phyloP scores from a whole-genome alignment of 306 rosid genomes.

The Cercis canadensis region DNA sequence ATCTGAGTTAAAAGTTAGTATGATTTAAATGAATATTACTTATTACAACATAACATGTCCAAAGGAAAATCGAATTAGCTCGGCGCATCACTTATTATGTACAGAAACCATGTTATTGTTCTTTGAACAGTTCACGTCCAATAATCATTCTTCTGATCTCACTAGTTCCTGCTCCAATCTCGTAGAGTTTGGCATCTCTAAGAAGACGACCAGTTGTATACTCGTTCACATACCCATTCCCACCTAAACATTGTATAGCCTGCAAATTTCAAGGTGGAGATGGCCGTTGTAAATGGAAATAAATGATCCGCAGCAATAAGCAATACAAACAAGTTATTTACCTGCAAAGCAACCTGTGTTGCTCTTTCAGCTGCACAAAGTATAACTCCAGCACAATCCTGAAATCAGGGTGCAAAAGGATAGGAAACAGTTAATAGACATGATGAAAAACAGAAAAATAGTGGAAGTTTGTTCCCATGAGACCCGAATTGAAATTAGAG shows the following conservation, averaged over 20 bases:
- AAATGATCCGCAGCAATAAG: conserved; percentile 32
- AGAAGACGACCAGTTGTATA: conserved; percentile 86
- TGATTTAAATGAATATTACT: conserved; percentile 26
- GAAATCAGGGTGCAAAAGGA: conserved; percentile 29
- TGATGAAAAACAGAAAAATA: background rate
- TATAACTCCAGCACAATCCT: conserved; percentile 99
- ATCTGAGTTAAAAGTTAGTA: too few species aligned
- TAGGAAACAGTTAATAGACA: background rate
- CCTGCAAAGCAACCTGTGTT: conserved; percentile 95
- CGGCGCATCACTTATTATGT: too few species aligned
- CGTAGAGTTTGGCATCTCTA: conserved; percentile 85
- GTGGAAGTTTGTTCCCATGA: conserved; percentile 11
- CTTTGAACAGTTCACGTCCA: conserved; percentile 88
- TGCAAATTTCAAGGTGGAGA: conserved; percentile 43
- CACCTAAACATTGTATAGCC: conserved; percentile 95
- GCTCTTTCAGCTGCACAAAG: conserved; percentile 93
- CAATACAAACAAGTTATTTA: conserved; percentile 30
- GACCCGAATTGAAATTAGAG: background rate
- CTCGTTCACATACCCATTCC: conserved; percentile 95
- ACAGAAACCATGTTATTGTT: too few species aligned
- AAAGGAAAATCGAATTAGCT: too few species aligned
- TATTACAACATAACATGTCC: background rate
- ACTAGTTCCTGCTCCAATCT: conserved; percentile 93
- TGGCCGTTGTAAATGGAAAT: too few species aligned
- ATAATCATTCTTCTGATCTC: conserved; percentile 94